Evolutionary conservation across 768 basidiomycete species (phyloP).

Genomic region (Cyclocybe aegerita): DNA sequence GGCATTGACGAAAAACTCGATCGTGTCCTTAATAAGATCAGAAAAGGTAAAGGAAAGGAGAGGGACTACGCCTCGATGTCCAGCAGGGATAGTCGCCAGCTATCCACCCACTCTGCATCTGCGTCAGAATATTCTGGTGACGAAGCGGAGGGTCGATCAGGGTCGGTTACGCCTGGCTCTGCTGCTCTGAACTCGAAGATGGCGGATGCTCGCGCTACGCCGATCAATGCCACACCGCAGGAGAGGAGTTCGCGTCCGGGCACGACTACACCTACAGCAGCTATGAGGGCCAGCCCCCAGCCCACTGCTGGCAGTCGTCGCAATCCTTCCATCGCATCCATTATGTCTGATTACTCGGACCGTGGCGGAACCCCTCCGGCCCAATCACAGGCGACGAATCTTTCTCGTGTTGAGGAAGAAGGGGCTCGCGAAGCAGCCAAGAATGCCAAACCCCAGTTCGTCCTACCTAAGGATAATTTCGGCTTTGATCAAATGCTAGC

Average conservation of each 20-base stretch:
- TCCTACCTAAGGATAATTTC: conserved; percentile 79
- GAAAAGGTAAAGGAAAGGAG: conserved; percentile 54
- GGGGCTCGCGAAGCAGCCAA: conserved; percentile 7
- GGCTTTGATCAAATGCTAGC: conserved; percentile 86
- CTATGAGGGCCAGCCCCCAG: conserved; percentile 7
- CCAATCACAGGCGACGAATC: conserved; percentile 10
- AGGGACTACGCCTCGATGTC: conserved; percentile 25
- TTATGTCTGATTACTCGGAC: conserved; percentile 60
- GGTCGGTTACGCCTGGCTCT: conserved; percentile 43
- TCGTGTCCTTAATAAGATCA: conserved; percentile 74
- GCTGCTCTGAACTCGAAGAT: conserved; percentile 26
- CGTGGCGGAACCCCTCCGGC: conserved; percentile 43
- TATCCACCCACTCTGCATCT: conserved; percentile 37
- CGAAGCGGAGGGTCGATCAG: conserved; percentile 35
- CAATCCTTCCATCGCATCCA: conserved; percentile 74
- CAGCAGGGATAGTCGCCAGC: conserved; percentile 25
- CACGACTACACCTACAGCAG: conserved; percentile 36
- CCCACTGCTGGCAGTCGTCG: conserved; percentile 34
- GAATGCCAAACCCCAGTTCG: conserved; percentile 32
- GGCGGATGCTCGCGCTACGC: conserved; percentile 10
- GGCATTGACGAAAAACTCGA: conserved; percentile 69
- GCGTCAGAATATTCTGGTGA: conserved; percentile 63
- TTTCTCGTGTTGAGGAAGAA: conserved; percentile 22
- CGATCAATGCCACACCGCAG: conserved; percentile 3
- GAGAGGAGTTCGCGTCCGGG: conserved; percentile 19